phyloP scores from a whole-genome alignment of 2,329 filamentous ascomycete genomes.

The Diaporthe caulivora region DNA sequence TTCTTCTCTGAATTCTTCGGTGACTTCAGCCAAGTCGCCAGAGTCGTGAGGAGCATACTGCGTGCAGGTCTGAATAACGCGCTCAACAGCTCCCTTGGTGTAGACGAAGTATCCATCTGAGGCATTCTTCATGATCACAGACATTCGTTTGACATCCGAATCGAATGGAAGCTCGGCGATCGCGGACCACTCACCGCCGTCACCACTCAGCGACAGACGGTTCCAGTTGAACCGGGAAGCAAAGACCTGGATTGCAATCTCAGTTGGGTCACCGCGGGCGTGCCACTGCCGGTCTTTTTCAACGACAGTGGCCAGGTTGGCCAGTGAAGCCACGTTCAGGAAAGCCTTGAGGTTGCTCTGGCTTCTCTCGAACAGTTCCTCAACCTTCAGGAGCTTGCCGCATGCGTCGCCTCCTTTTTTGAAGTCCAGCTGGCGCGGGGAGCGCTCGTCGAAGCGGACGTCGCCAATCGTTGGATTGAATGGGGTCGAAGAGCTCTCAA shows the following conservation, averaged over 20 bases:
- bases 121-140: slow-evolving; percentile 64
- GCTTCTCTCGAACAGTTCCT: not conserved
- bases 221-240: slow-evolving; percentile 72
- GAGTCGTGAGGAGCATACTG: not conserved
- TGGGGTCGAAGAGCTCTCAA: slow-evolving; percentile 67
- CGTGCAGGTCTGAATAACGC: slow-evolving; percentile 69
- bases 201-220: slow-evolving; percentile 59
- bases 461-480: slow-evolving; percentile 68
- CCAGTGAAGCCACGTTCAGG: slow-evolving; percentile 68
- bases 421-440: not conserved
- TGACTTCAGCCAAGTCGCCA: slow-evolving; percentile 52
- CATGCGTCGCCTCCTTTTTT: not conserved
- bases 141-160: slow-evolving; percentile 76
- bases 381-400: not conserved
- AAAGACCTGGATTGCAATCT: slow-evolving; percentile 78
- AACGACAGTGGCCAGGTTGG: slow-evolving; percentile 70
- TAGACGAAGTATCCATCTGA: slow-evolving; percentile 46
- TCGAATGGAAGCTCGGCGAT: slow-evolving; percentile 74
- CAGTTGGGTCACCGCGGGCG: slow-evolving; percentile 72
- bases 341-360: slow-evolving; percentile 61
- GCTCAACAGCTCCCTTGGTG: slow-evolving; percentile 72
- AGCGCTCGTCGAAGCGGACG: not conserved
- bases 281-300: slow-evolving; percentile 61
- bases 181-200: slow-evolving; percentile 59
- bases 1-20: not conserved